Evolutionary conservation across 257 asterid genomes (phyloP).

Genomic region (Schizonepeta tenuifolia): DNA sequence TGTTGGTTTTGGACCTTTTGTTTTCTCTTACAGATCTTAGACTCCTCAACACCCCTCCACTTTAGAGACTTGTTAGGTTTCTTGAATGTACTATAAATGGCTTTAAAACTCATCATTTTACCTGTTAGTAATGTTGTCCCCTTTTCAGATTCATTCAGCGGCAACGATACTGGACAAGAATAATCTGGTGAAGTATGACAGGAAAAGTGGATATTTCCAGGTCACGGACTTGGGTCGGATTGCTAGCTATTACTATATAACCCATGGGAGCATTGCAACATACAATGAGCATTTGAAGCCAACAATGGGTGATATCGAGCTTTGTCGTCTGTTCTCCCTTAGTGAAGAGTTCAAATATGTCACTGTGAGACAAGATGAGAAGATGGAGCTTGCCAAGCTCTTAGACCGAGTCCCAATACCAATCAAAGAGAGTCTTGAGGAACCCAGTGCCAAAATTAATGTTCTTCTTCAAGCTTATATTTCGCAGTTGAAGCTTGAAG

Average conservation of each 20-base stretch:
- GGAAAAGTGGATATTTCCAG: conserved; percentile 72
- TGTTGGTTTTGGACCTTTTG: background rate
- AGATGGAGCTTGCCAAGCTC: conserved; percentile 66
- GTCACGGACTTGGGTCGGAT: conserved; percentile 69
- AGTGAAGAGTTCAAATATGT: conserved; percentile 68
- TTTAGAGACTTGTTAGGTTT: background rate
- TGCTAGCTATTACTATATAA: conserved; percentile 65
- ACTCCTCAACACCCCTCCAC: background rate
- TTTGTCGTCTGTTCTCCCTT: conserved; percentile 64
- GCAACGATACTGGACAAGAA: conserved; percentile 58
- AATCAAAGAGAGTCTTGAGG: conserved; percentile 62
- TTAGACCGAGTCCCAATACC: conserved; percentile 66
- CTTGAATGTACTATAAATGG: conserved; percentile 11
- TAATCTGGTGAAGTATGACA: conserved; percentile 63
- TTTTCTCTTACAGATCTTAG: background rate
- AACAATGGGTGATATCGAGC: conserved; percentile 73
- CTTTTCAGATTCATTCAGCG: conserved; percentile 67
- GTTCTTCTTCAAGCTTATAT: conserved; percentile 67
- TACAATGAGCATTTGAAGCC: conserved; percentile 68
- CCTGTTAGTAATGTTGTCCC: conserved; percentile 16
- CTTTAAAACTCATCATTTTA: background rate
- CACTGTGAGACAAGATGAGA: conserved; percentile 65
- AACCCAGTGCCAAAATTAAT: conserved; percentile 66
- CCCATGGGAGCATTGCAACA: conserved; percentile 60
- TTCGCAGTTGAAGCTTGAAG: conserved; percentile 70